These are phyloP conservation scores for Quercus dentata DNA, from an alignment of 306 rosid species.

Conservation along the genomic window DNA sequence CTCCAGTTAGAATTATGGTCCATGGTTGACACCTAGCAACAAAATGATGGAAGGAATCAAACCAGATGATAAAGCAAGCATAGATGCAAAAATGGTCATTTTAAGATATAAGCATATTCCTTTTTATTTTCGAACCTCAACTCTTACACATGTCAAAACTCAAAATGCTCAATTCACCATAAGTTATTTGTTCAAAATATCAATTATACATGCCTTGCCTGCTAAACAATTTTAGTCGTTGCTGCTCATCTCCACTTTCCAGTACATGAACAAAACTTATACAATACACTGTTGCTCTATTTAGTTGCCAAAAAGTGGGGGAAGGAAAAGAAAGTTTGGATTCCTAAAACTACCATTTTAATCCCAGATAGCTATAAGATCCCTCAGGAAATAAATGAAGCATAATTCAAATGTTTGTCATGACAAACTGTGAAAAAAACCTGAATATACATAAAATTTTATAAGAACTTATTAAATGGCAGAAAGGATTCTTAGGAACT, in stretches of 20 bases:
- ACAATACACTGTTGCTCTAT: background rate
- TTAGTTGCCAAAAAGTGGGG: background rate
- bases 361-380: background rate
- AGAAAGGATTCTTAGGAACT: background rate
- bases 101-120: background rate
- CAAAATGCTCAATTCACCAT: background rate
- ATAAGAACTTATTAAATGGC: background rate
- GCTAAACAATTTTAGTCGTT: background rate
- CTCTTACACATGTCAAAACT: background rate
- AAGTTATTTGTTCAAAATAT: background rate
- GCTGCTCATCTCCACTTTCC: background rate
- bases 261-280: background rate
- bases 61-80: background rate
- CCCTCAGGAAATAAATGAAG: background rate
- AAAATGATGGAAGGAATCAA: background rate
- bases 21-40: slow-evolving; percentile 58
- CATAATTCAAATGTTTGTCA: background rate
- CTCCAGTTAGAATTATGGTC: slow-evolving; percentile 50
- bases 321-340: background rate
- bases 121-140: background rate
- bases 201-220: background rate
- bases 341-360: background rate
- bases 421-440: background rate
- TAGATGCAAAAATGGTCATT: background rate
- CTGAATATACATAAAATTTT: background rate